Percentiles rank a stretch among this genome's conserved stretches.
phyloP scores from a whole-genome alignment of 176 grass and related monocot genomes.

The Carex cristatella region DNA sequence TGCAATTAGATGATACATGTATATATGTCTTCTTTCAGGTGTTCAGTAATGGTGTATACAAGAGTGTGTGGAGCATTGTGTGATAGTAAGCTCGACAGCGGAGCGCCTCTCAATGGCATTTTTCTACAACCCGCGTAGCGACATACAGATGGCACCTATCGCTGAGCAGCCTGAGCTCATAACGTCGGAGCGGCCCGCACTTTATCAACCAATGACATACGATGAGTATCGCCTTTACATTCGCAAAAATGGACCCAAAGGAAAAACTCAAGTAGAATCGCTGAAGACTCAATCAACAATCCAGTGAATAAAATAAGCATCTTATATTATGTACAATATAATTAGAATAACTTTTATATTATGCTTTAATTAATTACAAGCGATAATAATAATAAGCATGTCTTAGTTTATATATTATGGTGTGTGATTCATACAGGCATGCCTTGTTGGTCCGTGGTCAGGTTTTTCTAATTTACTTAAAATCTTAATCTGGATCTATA shows the following conservation, averaged over 20 bases:
- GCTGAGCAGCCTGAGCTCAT: slow-evolving; percentile 30
- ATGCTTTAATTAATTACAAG: no score
- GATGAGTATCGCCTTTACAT: slow-evolving; percentile 64
- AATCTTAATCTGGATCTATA: no score
- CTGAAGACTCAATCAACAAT: neutral
- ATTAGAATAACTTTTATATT: no score
- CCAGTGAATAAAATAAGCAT: no score
- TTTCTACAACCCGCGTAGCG: slow-evolving; percentile 81
- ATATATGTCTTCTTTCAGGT: slow-evolving; percentile 30
- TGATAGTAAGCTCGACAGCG: slow-evolving; percentile 44
- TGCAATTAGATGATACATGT: neutral
- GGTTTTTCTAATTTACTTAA: no score
- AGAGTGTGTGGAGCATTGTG: slow-evolving; percentile 73
- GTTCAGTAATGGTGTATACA: slow-evolving; percentile 65
- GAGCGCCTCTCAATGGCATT: slow-evolving; percentile 72
- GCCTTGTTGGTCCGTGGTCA: neutral
- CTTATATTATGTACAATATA: no score
- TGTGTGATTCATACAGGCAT: neutral
- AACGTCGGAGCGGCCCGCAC: slow-evolving; percentile 26
- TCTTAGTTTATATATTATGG: neutral
- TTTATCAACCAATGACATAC: slow-evolving; percentile 72
- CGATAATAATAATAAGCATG: no score
- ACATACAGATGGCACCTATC: slow-evolving; percentile 49
- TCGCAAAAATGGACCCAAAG: slow-evolving; percentile 46
- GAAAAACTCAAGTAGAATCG: slow-evolving; percentile 57